phyloP scores from a whole-genome alignment of 306 rosid genomes.

The Ormosia emarginata region DNA sequence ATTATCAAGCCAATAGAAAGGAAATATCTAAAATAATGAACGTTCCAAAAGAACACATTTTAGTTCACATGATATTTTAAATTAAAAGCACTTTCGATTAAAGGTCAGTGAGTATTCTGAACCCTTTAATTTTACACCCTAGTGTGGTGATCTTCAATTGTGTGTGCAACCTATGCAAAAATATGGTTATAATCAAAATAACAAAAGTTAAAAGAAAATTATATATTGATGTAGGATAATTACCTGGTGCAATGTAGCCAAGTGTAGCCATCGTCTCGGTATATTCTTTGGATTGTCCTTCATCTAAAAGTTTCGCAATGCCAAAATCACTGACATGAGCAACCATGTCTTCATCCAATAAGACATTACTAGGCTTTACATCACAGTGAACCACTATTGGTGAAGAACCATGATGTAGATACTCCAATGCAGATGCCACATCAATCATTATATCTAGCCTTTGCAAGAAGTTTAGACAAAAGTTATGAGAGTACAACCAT shows the following conservation, averaged over 20 bases:
- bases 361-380: slow-evolving; percentile 11
- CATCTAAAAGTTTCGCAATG: slow-evolving; percentile 7
- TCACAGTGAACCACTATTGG: slow-evolving; percentile 11
- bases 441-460: slow-evolving; percentile 27
- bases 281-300: neutral
- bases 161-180: neutral
- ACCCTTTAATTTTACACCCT: neutral
- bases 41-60: neutral
- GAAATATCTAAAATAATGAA: neutral
- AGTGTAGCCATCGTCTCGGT: slow-evolving; percentile 13
- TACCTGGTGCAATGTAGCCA: slow-evolving; percentile 20
- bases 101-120: neutral
- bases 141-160: neutral
- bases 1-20: neutral
- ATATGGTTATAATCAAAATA: neutral
- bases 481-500: slow-evolving; percentile 23
- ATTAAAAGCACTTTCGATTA: neutral
- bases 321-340: slow-evolving; percentile 18
- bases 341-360: slow-evolving; percentile 18
- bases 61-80: neutral
- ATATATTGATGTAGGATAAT: neutral
- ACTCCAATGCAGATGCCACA: slow-evolving; percentile 30
- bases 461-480: slow-evolving; percentile 19
- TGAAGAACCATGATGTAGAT: slow-evolving; percentile 15
- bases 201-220: neutral